phyloP scores from a whole-genome alignment of 2,329 filamentous ascomycete species.

The Ploettnerulaceae sp. region DNA sequence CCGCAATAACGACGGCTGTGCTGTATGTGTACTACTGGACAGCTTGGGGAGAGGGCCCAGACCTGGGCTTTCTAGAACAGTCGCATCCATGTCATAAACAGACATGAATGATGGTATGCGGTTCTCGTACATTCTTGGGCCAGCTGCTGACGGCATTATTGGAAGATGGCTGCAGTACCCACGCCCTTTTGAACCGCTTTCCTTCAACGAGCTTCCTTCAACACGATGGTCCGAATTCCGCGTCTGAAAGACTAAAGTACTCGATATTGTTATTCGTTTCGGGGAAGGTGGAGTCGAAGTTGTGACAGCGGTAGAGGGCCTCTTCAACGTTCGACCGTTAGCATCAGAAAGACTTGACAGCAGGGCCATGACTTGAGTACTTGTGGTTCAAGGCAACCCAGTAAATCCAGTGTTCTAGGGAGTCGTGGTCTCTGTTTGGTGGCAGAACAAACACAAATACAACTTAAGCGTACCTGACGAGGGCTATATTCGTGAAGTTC shows the following conservation, averaged over 20 bases:
- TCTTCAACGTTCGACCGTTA: slow-evolving; percentile 31
- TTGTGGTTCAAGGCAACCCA: slow-evolving; percentile 6
- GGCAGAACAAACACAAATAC: slow-evolving; percentile 16
- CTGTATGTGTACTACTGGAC: slow-evolving; percentile 18
- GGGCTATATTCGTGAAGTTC: slow-evolving; percentile 12
- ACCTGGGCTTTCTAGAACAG: slow-evolving; percentile 24
- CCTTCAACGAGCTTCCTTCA: slow-evolving; percentile 17
- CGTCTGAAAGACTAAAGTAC: slow-evolving; percentile 8
- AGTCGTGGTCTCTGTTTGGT: slow-evolving; percentile 19
- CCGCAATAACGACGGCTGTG: slow-evolving; percentile 7
- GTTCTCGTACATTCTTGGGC: slow-evolving; percentile 59
- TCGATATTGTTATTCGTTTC: slow-evolving; percentile 19
- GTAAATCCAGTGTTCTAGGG: slow-evolving; percentile 11
- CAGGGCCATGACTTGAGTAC: slow-evolving; percentile 21
- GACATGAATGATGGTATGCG: slow-evolving; percentile 74
- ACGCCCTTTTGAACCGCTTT: slow-evolving; percentile 17
- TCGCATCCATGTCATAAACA: slow-evolving; percentile 60
- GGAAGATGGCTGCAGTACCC: slow-evolving; percentile 7
- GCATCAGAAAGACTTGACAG: slow-evolving; percentile 25
- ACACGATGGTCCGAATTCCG: slow-evolving; percentile 17
- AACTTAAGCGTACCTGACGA: slow-evolving; percentile 19
- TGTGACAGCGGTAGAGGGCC: slow-evolving; percentile 25
- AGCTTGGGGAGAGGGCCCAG: slow-evolving; percentile 23
- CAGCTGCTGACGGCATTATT: slow-evolving; percentile 58
- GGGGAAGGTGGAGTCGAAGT: slow-evolving; percentile 18